Evolutionary conservation across 2,329 filamentous ascomycete species (phyloP), one percentile per base, ranked within the genome.

Genomic region (Aspergillus nomiae): DNA sequence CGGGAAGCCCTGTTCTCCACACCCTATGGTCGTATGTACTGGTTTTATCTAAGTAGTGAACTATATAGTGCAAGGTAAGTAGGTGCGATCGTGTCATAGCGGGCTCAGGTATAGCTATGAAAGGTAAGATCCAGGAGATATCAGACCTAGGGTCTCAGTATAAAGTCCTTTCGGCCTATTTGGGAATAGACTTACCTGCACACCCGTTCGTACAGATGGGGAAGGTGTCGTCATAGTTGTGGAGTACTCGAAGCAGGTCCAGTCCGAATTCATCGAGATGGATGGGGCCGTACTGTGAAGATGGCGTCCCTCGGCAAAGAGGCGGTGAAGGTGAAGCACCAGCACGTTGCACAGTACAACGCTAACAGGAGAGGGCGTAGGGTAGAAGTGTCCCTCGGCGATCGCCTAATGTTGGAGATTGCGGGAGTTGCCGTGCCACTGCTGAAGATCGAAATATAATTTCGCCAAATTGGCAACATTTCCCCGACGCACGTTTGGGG

Each of bases 271-370:
- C 3, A 80, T 74, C 0, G 82, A 78, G 1, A 80, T 77, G 0
- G 78, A 76, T 1, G 73, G 72, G 4, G 75, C 77, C 0, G 80
- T 80, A 4, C 61, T 65, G 41, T 83, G 80, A 0, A 85, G 76
- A 62, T 85, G 69, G 2, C 69, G 66, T 21, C 73, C 71, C 5
- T 67, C 65, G 8, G 86, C 79, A 30, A 86, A 85, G 0, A 84
- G 84, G 8, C 82, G 83, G 63, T 86, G 84, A 0, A 87, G 75
- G 0, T 87, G 79, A 7, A 87, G 86, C 1, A 82, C 70, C 0
- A 85, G 76, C 0, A 83, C 82, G 59, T 86, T 24, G 21, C 21
- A 24, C 21, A 78, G 46, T 84, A 83, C 69, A 85, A 81, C 4
- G 83, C 78, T 45, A 80, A 75, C 0, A 83, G 71, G 61, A 81